A percentile compares a stretch with the other conserved stretches of the same genome.
Conservation (phyloP, 169 alveolate species). For the Amoebophrya sp. region DNA sequence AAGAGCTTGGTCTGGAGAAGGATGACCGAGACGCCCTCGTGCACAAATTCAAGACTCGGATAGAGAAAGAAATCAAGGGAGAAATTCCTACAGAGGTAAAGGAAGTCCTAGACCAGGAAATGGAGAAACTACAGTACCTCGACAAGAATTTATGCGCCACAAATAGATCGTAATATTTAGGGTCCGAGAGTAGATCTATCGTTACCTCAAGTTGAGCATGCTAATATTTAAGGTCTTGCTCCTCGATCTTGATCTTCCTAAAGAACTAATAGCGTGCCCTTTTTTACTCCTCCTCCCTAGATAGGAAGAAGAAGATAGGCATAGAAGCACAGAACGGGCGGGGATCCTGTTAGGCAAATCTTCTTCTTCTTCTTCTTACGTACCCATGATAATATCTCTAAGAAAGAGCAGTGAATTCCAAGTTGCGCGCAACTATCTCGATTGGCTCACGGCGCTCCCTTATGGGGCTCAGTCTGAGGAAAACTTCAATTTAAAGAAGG, state of each 20-base stretch:
- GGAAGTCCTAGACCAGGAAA: background rate
- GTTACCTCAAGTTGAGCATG: no score
- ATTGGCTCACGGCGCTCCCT: conserved; percentile 64
- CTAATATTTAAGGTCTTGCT: conserved; percentile 38
- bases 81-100: background rate
- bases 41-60: background rate
- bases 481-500: conserved; percentile 50
- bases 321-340: background rate
- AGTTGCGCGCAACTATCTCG: conserved; percentile 60
- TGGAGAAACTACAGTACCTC: background rate
- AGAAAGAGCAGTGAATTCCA: conserved; percentile 60
- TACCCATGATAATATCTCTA: conserved; percentile 40
- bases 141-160: background rate
- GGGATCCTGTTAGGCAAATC: background rate
- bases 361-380: background rate
- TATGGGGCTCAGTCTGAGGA: conserved; percentile 58
- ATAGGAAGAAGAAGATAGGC: background rate
- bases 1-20: conserved; percentile 63
- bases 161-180: background rate
- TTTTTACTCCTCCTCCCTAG: background rate
- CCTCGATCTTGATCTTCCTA: conserved; percentile 50
- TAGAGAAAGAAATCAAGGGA: conserved; percentile 44
- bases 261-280: conserved; percentile 45
- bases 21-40: conserved; percentile 61
- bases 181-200: background rate